Base-by-base conservation (phyloP, 2,329 filamentous ascomycete species). In the Knufia petricola region DNA sequence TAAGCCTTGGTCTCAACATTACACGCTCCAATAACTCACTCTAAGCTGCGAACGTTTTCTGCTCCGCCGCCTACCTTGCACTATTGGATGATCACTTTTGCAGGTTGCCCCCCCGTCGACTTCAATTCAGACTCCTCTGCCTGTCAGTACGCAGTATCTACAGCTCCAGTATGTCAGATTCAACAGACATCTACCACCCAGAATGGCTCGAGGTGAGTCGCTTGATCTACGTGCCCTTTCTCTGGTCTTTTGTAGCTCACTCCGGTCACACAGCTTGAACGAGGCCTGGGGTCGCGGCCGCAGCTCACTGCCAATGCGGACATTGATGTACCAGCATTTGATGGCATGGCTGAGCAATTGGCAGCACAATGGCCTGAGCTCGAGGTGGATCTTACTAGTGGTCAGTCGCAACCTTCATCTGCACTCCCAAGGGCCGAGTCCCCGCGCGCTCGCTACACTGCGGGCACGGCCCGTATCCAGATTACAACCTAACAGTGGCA, bases 141-240 rank as follows among this genome's bases (percentile, higher is more conserved):
- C 32, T n/a, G 6, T 36, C 13, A n/a, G 6, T 36, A 17, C 32
- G 13, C 32, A 36, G 32, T 36, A 36, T 36, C 32, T 8, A 36
- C 32, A 6, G 32, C 32, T 36, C 32, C 13, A 36, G 32, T 36
- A 36, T 36, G 32, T 6, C 32, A 36, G 15, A 7, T 36, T 36
- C 32, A 36, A n/a, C 6, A 36, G 32, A 36, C 32, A 17, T 36
- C 32, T 36, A 36, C 32, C 32, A 36, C 32, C 32, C 32, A 7
- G 32, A 36, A 36, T 36, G 32, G 32, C 32, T 36, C 7, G 32
- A 36, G 32, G 32, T 36, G 32, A 36, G 32, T 36, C 32, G 32
- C 32, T 36, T 36, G 32, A n/a, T 36, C 32, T 36, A 17, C 32
- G 32, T 36, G 32, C 32, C 32, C 32, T n/a, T 36, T n/a, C 7